Base-by-base conservation (phyloP, 306 rosid genomes). In the Citrullus mucosospermus region DNA sequence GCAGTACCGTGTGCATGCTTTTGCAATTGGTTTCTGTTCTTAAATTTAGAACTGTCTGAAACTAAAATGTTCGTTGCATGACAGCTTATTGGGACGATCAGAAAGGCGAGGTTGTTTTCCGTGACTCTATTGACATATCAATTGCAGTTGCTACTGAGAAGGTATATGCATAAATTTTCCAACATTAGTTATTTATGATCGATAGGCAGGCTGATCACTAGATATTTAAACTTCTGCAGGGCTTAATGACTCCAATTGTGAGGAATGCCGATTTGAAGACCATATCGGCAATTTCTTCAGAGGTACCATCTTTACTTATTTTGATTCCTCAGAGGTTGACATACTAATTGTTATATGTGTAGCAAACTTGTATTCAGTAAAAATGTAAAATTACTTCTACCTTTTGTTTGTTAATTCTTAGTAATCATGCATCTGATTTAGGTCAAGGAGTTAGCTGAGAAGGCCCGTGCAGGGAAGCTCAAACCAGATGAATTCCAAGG, bases 71-170 rank as follows among this genome's bases (percentile, higher is more conserved):
- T 73, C 38, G 34, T 75, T 69, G 39, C 78, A 79, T 82, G 75
- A 75, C 92, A 95, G 99, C 96, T 76, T 92, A 85, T 89, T 95
- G 99, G 97, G 83, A 88, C 84, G 89, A 44, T 66, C 89, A 86
- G 87, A 92, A 92, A 82, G 96, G 96, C 51, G 97, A 88, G 78
- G 78, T 78, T 76, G 58, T 86, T 72, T 88, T 85, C 56, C 77
- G 85, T 11, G 85, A 87, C 66, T 88, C 97, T 62, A 81, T 95
- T 78, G 99, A 95, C 88, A 95, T 95, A 86, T 95, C 92, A 17
- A 92, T 95, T 84, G 99, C 99, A 57, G 99, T 95, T 71, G 97
- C 99, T 72, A 95, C 99, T 2, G 97, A 95, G 67, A 95, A 92
- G 99, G 99, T 95, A 88, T n/a, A 50, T 22, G 11, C 20, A 17